Conservation (phyloP, 192 early-diverging fungal genomes). For the Linnemannia exigua region DNA sequence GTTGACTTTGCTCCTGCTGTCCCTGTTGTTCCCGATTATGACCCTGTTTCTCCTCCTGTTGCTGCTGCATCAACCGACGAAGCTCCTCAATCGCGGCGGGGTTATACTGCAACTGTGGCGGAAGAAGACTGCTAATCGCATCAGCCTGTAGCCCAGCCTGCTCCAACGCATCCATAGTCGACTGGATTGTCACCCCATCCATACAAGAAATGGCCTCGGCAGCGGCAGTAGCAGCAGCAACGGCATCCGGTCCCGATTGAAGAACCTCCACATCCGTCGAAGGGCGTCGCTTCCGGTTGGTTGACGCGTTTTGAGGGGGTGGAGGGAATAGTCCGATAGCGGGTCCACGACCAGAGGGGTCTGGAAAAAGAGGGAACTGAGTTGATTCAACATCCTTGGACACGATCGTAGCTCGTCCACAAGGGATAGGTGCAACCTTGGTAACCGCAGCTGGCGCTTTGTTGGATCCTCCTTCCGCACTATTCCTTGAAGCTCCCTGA, state of each 20-base stretch:
- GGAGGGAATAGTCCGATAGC: constrained; percentile 17
- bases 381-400: not conserved
- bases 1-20: constrained; percentile 14
- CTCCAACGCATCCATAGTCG: not conserved
- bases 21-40: constrained; percentile 2
- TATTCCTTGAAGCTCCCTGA: not conserved
- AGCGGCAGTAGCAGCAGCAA: not conserved
- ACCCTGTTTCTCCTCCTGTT: too few species aligned
- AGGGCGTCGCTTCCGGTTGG: constrained; percentile 12
- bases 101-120: not conserved
- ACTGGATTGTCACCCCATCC: not conserved
- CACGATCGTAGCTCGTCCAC: not conserved
- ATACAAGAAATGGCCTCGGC: not conserved
- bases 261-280: not conserved
- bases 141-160: not conserved
- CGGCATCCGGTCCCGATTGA: not conserved
- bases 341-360: constrained; percentile 9
- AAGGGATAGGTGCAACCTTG: not conserved
- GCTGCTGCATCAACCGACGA: not conserved
- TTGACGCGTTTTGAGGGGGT: constrained; percentile 6
- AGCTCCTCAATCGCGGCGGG: not conserved
- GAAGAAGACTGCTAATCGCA: not conserved
- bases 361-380: not conserved
- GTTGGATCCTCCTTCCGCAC: not conserved
- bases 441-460: not conserved